Conservation (phyloP, 495 filamentous ascomycete genomes). For the Podospora pseudocomata region DNA sequence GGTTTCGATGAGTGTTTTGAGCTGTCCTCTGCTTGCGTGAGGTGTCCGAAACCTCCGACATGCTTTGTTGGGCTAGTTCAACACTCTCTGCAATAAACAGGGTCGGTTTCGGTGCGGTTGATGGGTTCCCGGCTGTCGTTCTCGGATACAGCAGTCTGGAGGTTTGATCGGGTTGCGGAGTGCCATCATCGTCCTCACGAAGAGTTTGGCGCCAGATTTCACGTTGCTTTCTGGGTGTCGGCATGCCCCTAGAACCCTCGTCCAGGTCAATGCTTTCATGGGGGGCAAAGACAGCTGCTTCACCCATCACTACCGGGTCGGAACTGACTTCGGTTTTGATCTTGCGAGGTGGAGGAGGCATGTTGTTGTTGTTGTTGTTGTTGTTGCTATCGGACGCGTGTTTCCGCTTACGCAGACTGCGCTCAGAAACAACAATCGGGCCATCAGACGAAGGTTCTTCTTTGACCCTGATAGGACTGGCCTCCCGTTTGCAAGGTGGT, state of each 20-base stretch:
- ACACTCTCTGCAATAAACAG: conserved; percentile 9
- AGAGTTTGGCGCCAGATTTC: not conserved
- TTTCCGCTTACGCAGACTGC: conserved; percentile 42
- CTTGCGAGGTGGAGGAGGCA: conserved; percentile 17
- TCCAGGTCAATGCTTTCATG: conserved; percentile 71
- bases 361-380: conserved; percentile 9
- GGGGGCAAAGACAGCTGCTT: conserved; percentile 31
- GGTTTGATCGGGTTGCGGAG: conserved; percentile 3
- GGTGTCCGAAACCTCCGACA: not conserved
- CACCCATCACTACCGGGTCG: conserved; percentile 36
- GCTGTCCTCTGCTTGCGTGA: not conserved
- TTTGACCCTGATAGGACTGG: conserved; percentile 31
- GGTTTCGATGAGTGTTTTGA: not conserved
- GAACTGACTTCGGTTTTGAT: conserved; percentile 37
- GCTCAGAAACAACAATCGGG: conserved; percentile 43
- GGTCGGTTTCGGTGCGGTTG: not conserved
- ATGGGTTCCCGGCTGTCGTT: not conserved
- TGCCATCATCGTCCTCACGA: not conserved
- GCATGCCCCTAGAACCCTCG: conserved; percentile 52
- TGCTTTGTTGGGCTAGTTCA: not conserved
- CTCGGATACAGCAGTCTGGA: conserved; percentile 1
- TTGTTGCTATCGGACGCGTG: conserved; percentile 19
- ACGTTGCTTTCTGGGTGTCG: conserved; percentile 59
- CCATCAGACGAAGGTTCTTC: conserved; percentile 44
- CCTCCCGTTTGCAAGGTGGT: conserved; percentile 1